A percentile compares a stretch with the other conserved stretches of the same genome.
phyloP scores from a whole-genome alignment of 768 basidiomycete species.

The Boletales sp. region DNA sequence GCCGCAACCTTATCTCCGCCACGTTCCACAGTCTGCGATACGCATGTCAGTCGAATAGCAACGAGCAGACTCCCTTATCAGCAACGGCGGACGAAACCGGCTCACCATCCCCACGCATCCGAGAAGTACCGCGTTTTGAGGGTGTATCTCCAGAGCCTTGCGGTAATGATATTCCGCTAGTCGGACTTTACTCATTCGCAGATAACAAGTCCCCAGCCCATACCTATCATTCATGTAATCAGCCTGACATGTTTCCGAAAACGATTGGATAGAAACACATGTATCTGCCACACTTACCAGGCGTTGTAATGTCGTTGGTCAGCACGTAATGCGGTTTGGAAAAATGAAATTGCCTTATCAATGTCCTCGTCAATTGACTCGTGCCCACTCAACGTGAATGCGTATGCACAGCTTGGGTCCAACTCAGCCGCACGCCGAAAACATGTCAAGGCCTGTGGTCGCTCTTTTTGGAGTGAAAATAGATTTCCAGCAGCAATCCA shows the following conservation, averaged over 20 bases:
- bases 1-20: conserved; percentile 75
- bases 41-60: conserved; percentile 9
- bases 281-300: conserved; percentile 59
- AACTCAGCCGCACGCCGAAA: conserved; percentile 89
- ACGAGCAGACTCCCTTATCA: conserved; percentile 17
- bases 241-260: conserved; percentile 9
- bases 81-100: conserved; percentile 20
- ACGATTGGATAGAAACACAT: neutral
- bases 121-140: conserved; percentile 90
- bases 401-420: conserved; percentile 90
- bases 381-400: conserved; percentile 94
- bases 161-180: conserved; percentile 97
- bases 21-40: conserved; percentile 79
- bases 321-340: conserved; percentile 86
- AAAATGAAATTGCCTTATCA: conserved; percentile 88
- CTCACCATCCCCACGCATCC: conserved; percentile 96
- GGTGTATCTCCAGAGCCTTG: conserved; percentile 88
- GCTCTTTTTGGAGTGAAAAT: conserved; percentile 93
- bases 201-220: conserved; percentile 95
- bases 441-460: conserved; percentile 88
- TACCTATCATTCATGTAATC: conserved; percentile 63
- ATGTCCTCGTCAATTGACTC: conserved; percentile 96
- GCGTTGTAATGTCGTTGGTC: conserved; percentile 97
- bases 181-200: conserved; percentile 88
- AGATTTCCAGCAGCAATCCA: conserved; percentile 98